Evolutionary conservation across 208 protist species (phyloP).

Genomic region (Leishmania amazonensis): DNA sequence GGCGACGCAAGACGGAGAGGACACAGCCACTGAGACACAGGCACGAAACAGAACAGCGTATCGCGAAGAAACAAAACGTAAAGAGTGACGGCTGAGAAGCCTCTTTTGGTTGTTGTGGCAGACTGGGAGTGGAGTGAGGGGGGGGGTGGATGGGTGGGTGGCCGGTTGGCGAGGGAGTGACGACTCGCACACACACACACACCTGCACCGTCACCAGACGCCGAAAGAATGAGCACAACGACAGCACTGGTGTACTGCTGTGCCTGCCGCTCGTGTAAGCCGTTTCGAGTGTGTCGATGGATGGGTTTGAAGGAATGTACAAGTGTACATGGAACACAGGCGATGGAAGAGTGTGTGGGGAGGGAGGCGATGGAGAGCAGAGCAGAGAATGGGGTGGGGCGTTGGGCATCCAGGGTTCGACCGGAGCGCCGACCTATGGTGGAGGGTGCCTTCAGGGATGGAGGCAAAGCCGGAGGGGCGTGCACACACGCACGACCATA

Average conservation of each 20-base stretch:
- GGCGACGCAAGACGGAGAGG: too few relatives aligned
- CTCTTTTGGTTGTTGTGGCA: neutral
- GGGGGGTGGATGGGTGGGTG: neutral
- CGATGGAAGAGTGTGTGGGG: neutral
- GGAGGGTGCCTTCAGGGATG: neutral
- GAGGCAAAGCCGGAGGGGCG: neutral
- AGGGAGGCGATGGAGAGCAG: neutral
- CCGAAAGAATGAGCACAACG: slow-evolving; percentile 1
- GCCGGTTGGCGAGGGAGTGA: neutral
- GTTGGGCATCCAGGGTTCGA: neutral
- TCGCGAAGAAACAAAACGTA: neutral
- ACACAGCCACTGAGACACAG: neutral
- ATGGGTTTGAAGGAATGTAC: neutral
- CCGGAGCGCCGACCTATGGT: neutral
- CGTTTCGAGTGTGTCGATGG: neutral
- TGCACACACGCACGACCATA: neutral
- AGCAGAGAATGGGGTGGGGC: neutral
- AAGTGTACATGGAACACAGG: neutral
- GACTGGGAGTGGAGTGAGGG: neutral
- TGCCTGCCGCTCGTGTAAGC: neutral
- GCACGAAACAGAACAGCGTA: neutral
- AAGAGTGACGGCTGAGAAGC: slow-evolving; percentile 2
- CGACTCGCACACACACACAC: slow-evolving; percentile 16
- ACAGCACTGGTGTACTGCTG: neutral
- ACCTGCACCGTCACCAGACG: slow-evolving; percentile 8